phyloP scores from a whole-genome alignment of 805 yeast genomes.

The Brettanomyces nanus region DNA sequence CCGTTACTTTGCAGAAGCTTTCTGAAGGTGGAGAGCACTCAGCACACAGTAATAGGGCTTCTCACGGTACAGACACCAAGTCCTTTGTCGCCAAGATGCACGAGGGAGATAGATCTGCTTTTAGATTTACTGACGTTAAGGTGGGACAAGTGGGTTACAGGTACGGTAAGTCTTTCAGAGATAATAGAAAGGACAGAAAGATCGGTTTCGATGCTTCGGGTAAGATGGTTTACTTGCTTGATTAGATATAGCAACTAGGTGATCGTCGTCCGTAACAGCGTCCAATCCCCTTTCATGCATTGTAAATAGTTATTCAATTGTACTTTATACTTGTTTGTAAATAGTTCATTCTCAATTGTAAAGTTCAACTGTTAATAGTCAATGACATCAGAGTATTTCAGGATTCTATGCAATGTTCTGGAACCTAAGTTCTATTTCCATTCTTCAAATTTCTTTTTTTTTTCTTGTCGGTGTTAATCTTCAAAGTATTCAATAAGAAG shows the following conservation, averaged over 20 bases:
- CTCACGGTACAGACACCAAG: slow-evolving; percentile 7
- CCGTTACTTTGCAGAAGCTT: slow-evolving; percentile 61
- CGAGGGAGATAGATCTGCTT: slow-evolving; percentile 62
- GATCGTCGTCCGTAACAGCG: no score
- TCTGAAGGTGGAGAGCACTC: slow-evolving; percentile 51
- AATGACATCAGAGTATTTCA: no score
- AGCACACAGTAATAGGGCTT: slow-evolving; percentile 23
- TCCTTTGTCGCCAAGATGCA: slow-evolving; percentile 49
- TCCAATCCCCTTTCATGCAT: no score
- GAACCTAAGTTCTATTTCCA: no score
- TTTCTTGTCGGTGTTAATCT: not conserved
- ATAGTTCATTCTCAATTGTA: no score
- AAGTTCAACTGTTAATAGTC: no score
- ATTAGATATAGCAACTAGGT: no score
- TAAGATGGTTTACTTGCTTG: slow-evolving; percentile 33
- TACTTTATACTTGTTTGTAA: no score
- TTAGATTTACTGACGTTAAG: slow-evolving; percentile 68
- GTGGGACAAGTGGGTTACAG: slow-evolving; percentile 86
- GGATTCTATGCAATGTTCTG: no score
- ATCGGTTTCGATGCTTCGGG: slow-evolving; percentile 66
- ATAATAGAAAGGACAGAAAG: slow-evolving; percentile 76
- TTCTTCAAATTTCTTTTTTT: not conserved
- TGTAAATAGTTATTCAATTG: no score
- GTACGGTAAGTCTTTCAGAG: slow-evolving; percentile 87
- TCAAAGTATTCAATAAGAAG: not conserved